Percentiles rank a stretch among this genome's conserved stretches.
These are phyloP conservation scores for Vanilla planifolia DNA, from an alignment of 106 monocot species.

Conservation along the genomic window DNA sequence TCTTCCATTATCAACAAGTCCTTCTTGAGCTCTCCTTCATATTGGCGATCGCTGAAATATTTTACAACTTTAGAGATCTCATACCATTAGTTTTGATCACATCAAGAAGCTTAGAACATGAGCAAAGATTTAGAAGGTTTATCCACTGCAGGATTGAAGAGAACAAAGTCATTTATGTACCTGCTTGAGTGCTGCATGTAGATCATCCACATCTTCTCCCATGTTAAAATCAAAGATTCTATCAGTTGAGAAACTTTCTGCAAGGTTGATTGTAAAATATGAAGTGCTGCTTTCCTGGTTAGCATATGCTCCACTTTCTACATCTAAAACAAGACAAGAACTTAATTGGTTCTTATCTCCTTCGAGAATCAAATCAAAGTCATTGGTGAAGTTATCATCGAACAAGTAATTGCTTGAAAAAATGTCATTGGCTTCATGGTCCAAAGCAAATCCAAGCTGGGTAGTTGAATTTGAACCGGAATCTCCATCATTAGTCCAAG, in stretches of 20 bases:
- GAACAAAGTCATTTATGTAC: neutral
- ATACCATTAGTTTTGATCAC: too few relatives aligned
- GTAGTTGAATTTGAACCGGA: neutral
- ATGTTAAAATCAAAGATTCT: constrained; percentile 4
- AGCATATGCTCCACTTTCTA: neutral
- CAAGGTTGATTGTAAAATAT: neutral
- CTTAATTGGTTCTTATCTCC: too few relatives aligned
- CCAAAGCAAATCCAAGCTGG: neutral
- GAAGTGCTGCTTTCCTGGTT: neutral
- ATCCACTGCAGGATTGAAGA: too few relatives aligned
- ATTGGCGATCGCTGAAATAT: too few relatives aligned
- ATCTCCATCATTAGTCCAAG: neutral
- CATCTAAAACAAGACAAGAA: neutral
- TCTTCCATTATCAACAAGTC: too few relatives aligned
- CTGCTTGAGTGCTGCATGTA: constrained; percentile 9
- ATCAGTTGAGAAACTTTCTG: neutral
- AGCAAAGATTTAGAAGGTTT: too few relatives aligned
- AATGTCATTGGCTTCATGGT: constrained; percentile 1
- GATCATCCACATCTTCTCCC: constrained; percentile 2
- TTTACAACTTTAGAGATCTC: too few relatives aligned
- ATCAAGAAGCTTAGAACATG: too few relatives aligned
- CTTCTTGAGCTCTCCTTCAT: too few relatives aligned
- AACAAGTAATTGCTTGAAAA: neutral
- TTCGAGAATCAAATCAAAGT: too few relatives aligned
- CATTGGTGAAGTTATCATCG: too few relatives aligned